Evolutionary conservation across 2,329 filamentous ascomycete genomes (phyloP), one percentile per base, ranked within the genome.

Genomic region (Alternaria panax): DNA sequence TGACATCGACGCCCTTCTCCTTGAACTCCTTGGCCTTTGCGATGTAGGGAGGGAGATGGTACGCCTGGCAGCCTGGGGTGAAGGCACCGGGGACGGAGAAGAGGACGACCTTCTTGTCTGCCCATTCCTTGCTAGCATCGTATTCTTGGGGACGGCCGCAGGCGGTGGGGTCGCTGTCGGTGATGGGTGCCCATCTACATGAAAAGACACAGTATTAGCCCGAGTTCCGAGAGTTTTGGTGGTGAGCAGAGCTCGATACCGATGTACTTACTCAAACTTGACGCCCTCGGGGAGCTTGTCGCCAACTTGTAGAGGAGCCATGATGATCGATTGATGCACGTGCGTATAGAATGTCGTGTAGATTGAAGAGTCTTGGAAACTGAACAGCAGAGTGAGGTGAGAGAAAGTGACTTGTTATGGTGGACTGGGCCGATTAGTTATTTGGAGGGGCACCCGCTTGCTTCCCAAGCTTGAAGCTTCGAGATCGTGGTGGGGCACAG

Each of bases 231-330:
- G 20, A 4, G 7, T 20, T 48, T 6, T 48, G 45, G 27, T 42
- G 28, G 11, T n/a, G 38, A 24, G 30, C 32, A 38, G 46, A 40
- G 54, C 30, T 52, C 28, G 28, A 50, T 22, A n/a, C 46, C 41
- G 51, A 52, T 18, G 30, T 50, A 80, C 85, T 73, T 80, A 90
- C 87, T 85, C 84, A 85, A 97, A 97, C 79, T 85, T 84, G 63
- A 96, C 89, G 71, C 86, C 90, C 70, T 88, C 83, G 69, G 93
- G 93, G 85, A 98, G 94, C 78, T 84, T 83, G 79, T 96, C 92
- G 76, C 93, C 93, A 77, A 86, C 86, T 79, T 93, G 89, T 80
- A 95, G 86, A 79, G 85, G 85, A 82, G 89, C 78, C 86, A 88
- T 88, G 75, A 53, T 72, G 62, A 51, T 59, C 42, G 51, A 27